Base-by-base conservation (phyloP, 177 flowering plant genomes). In the Telopea speciosissima region DNA sequence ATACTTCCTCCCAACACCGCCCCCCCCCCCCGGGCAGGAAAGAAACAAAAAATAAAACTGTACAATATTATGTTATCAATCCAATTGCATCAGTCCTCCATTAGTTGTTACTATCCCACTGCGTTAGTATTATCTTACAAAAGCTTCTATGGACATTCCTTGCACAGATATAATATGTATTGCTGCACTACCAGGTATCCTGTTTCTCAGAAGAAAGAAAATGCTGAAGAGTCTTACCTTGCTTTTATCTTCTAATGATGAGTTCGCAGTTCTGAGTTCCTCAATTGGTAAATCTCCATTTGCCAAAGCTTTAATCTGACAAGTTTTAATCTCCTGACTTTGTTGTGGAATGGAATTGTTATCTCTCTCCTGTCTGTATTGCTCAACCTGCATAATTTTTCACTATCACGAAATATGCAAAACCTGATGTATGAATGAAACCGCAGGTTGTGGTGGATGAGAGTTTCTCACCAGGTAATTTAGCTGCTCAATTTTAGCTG, bases 401-500 rank as follows among this genome's bases (percentile, higher is more conserved):
- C 22, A 45, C 13, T 31, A 7, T 33, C 66, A 40, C 66, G 42
- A 72, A 72, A 22, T 44, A 25, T 14, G n/a, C 31, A 61, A 26
- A 58, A 11, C 13, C 52, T 19, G 56, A 33, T 64, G 28, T 16
- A 23, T 33, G 13, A 33, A 36, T 24, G 58, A 40, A 13, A 24
- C 31, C 8, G 16, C 24, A 13, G 24, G 19, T 10, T 17, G 28
- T 16, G 26, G 21, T 24, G 25, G 3, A 26, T 11, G 60, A n/a
- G 49, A 54, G 23, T 6, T 14, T 40, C 49, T 79, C 73, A 92
- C 97, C 90, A 83, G 75, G 40, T 24, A 74, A 69, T 80, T 85
- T 40, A 95, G 84, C 73, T 85, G 83, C 83, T 89, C 90, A 64
- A 92, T 90, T 84, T 88, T 83, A 61, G 89, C 83, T 62, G 85